phyloP scores from a whole-genome alignment of 768 basidiomycete species.

The Boletus rubropictus region DNA sequence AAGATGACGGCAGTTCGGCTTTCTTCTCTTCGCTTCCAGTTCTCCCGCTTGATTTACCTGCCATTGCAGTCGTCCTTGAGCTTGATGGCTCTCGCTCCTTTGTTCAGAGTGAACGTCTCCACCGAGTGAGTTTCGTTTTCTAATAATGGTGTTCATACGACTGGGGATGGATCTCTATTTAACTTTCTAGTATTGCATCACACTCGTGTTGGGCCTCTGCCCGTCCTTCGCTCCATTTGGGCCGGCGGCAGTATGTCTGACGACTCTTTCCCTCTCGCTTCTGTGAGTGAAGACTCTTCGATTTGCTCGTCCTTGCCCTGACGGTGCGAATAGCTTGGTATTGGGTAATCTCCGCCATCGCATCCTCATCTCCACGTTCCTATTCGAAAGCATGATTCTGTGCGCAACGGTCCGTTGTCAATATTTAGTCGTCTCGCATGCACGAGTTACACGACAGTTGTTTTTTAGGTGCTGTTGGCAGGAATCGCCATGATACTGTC shows the following conservation, averaged over 20 bases:
- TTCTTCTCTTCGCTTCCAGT: neutral
- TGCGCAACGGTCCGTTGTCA: too few species aligned
- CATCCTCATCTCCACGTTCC: slow-evolving; percentile 18
- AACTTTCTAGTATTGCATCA: slow-evolving; percentile 8
- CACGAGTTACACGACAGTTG: slow-evolving; percentile 5
- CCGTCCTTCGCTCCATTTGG: slow-evolving; percentile 16
- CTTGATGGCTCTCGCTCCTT: slow-evolving; percentile 23
- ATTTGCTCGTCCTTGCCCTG: neutral
- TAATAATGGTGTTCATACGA: neutral
- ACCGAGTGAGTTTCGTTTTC: slow-evolving; percentile 14
- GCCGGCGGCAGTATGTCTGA: slow-evolving; percentile 10
- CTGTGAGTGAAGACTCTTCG: slow-evolving; percentile 13
- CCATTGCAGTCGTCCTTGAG: neutral
- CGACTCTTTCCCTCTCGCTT: slow-evolving; percentile 20
- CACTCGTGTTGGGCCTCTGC: slow-evolving; percentile 21
- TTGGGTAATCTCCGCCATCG: slow-evolving; percentile 7
- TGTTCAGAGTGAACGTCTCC: slow-evolving; percentile 15
- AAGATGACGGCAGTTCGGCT: neutral
- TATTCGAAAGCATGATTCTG: too few species aligned
- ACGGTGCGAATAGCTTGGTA: slow-evolving; percentile 11
- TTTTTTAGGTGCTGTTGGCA: slow-evolving; percentile 23
- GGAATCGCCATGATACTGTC: slow-evolving; percentile 10
- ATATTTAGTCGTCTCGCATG: neutral
- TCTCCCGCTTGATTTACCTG: neutral
- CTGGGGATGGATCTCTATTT: neutral